Evolutionary conservation across 2,329 filamentous ascomycete genomes (phyloP).

Genomic region (Curvularia lunata): DNA sequence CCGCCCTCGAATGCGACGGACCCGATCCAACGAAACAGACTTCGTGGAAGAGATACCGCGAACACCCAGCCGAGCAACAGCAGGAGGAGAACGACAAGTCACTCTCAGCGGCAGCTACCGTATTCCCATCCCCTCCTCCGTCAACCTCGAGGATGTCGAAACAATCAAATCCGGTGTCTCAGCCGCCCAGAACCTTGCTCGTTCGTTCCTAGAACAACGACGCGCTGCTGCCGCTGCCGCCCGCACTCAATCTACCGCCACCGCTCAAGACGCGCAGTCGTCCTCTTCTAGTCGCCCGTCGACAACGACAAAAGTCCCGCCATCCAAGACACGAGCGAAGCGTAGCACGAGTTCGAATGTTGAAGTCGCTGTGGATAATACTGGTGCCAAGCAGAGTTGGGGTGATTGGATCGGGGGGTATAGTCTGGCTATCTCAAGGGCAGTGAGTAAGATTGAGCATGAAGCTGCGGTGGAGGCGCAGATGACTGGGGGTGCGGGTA

Average conservation of each 20-base stretch:
- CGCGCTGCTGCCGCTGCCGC: constrained; percentile 23
- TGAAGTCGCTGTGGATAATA: constrained; percentile 25
- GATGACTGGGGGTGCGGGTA: constrained; percentile 1
- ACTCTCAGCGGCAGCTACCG: constrained; percentile 46
- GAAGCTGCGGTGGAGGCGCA: constrained; percentile 45
- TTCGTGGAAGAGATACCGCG: constrained; percentile 42
- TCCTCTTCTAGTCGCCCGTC: background rate
- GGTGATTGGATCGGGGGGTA: constrained; percentile 50
- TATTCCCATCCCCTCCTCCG: constrained; percentile 44
- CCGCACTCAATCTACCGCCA: background rate
- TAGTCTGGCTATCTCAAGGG: constrained; percentile 45
- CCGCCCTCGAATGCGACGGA: constrained; percentile 20
- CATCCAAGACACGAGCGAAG: constrained; percentile 12
- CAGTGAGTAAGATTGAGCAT: constrained; percentile 47
- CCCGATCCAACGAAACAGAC: constrained; percentile 21
- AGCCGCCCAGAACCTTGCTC: constrained; percentile 44
- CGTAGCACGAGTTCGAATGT: constrained; percentile 20
- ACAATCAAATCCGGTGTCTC: constrained; percentile 44
- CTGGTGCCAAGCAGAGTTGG: constrained; percentile 40
- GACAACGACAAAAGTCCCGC: constrained; percentile 4
- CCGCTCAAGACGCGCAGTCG: background rate
- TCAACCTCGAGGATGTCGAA: constrained; percentile 43
- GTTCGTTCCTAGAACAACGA: constrained; percentile 41
- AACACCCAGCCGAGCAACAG: constrained; percentile 3
- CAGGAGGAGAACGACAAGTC: constrained; percentile 36